Evolutionary conservation across 306 rosid species (phyloP), one percentile per base, ranked within the genome.

Genomic region (Acacia crassicarpa): DNA sequence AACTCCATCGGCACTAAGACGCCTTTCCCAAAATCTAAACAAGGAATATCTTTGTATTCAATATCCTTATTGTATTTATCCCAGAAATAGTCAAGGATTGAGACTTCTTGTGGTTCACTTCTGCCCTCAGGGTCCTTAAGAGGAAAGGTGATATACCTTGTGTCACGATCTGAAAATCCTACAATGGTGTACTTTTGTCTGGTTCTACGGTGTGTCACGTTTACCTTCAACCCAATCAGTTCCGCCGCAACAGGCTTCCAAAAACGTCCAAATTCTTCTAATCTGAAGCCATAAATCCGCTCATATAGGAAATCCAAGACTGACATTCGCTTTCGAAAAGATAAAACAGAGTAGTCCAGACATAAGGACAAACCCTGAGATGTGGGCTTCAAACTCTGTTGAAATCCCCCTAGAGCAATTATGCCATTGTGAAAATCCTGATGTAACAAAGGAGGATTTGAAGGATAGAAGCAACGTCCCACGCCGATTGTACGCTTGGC

Each of bases 1-100:
- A 90, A 91, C 83, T 93, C 98, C 93, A 93, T 86, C 1, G 96
- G 96, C 58, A 92, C 92, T 79, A 79, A 87, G 54, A 65, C 83
- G 35, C 67, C 83, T 86, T 77, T 93, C 56, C 95, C 95, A 72
- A 91, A 72, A 84, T 93, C 93, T 79, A 93, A 87, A 82, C 93
- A 91, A 14, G 98, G 98, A 82, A 93, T 91, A 74, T 89, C 84
- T 79, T 66, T 67, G 80, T 87, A 68, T 54, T 40, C 81, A 61
- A 93, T 88, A 58, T 85, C 87, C 83, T 59, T 86, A 46, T 53
- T 74, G 69, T 91, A 91, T 81, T 85, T 91, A 4, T 90, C 92
- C 66, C 68, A 77, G 56, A 86, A 93, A 85, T 91, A 91, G 67
- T 86, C 80, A 80, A 88, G 69, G 67, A 93, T 82, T 53, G 83